These are phyloP conservation scores for Yarrowia porcina DNA, from an alignment of 805 yeast genomes.

Conservation along the genomic window DNA sequence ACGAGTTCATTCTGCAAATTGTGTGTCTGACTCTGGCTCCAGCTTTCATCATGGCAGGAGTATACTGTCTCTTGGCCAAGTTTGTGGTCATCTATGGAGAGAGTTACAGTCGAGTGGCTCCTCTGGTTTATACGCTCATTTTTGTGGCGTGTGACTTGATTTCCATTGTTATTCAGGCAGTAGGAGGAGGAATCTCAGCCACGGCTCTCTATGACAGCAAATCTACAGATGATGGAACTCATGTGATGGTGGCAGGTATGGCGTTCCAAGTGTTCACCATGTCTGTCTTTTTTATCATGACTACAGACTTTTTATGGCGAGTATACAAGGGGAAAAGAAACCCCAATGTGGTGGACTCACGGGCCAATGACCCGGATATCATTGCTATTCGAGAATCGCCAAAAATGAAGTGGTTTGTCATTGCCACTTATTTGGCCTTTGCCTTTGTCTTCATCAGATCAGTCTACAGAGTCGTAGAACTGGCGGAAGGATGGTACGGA, in stretches of 20 bases:
- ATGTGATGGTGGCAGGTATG: conserved; percentile 73
- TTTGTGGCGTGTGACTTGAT: conserved; percentile 68
- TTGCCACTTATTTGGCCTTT: conserved; percentile 40
- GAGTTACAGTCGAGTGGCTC: conserved; percentile 49
- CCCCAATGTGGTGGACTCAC: conserved; percentile 10
- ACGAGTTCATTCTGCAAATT: conserved; percentile 59
- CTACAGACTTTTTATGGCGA: conserved; percentile 43
- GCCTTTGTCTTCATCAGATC: conserved; percentile 62
- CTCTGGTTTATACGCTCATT: conserved; percentile 57
- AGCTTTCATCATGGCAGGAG: conserved; percentile 77
- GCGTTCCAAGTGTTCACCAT: conserved; percentile 73
- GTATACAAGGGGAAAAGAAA: conserved; percentile 24
- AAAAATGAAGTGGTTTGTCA: conserved; percentile 30
- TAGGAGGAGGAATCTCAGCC: conserved; percentile 73
- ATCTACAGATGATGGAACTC: conserved; percentile 47
- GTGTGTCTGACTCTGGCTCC: conserved; percentile 74
- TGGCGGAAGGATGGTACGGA: conserved; percentile 71
- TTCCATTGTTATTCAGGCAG: conserved; percentile 64
- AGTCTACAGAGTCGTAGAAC: conserved; percentile 68
- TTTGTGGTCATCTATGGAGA: conserved; percentile 56
- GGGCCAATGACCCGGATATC: conserved; percentile 14
- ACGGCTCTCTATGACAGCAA: conserved; percentile 38
- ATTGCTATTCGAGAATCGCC: conserved; percentile 26
- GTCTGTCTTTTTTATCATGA: conserved; percentile 54
- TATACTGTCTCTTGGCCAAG: conserved; percentile 69